Evolutionary conservation across 164 flowering plant genomes (phyloP).

Genomic region (Hamamelis virginiana): DNA sequence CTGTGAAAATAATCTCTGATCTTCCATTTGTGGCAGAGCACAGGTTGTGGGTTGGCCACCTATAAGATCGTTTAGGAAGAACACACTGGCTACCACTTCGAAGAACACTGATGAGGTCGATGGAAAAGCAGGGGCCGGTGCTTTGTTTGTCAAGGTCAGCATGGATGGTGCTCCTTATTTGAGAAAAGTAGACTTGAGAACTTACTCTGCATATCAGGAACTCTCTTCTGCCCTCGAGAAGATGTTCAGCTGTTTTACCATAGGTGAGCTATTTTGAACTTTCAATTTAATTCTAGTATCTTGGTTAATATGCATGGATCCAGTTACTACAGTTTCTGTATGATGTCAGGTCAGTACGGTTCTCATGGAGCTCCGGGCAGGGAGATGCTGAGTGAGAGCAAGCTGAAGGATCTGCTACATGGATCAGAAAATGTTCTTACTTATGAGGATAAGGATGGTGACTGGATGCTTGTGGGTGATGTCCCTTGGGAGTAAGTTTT

Average conservation of each 20-base stretch:
- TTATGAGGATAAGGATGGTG: conserved; percentile 44
- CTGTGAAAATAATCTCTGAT: neutral
- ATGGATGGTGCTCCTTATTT: conserved; percentile 55
- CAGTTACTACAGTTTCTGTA: conserved; percentile 10
- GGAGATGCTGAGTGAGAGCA: conserved; percentile 36
- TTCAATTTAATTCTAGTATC: neutral
- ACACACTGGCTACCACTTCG: conserved; percentile 31
- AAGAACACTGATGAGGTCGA: conserved; percentile 38
- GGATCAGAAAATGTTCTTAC: conserved; percentile 50
- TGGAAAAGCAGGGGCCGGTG: conserved; percentile 31
- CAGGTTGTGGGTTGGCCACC: conserved; percentile 58
- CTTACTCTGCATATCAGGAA: conserved; percentile 36
- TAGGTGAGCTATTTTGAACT: conserved; percentile 29
- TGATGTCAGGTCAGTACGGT: conserved; percentile 35
- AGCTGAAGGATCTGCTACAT: conserved; percentile 43
- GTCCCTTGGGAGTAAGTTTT: conserved; percentile 48
- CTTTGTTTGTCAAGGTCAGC: conserved; percentile 42
- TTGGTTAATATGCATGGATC: conserved; percentile 8
- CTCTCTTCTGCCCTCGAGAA: conserved; percentile 47
- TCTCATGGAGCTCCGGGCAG: conserved; percentile 34
- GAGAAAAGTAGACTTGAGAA: conserved; percentile 42
- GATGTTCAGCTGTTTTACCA: conserved; percentile 51
- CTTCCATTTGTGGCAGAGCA: conserved; percentile 24
- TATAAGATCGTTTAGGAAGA: conserved; percentile 40
- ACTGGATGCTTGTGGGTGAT: conserved; percentile 55